Conservation (phyloP, 192 early-diverging fungal species). For the Coemansia sp. region DNA sequence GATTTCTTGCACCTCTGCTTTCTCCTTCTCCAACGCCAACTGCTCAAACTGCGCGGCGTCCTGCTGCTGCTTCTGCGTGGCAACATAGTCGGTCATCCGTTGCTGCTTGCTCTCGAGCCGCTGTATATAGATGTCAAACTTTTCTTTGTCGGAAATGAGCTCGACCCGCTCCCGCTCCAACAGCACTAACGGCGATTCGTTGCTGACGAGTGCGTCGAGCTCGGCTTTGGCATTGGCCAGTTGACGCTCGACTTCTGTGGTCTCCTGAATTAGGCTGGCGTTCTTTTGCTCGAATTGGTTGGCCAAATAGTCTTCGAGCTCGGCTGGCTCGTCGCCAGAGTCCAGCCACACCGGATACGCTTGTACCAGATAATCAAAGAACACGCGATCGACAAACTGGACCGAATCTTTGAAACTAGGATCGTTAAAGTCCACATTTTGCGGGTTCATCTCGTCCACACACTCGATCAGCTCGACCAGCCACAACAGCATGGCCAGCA, state of each 20-base stretch:
- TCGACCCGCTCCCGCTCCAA: conserved; percentile 58
- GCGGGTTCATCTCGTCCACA: conserved; percentile 57
- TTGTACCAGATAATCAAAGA: conserved; percentile 67
- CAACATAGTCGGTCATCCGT: conserved; percentile 49
- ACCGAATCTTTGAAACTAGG: conserved; percentile 47
- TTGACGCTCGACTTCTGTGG: conserved; percentile 56
- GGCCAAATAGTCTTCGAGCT: conserved; percentile 59
- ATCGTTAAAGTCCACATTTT: conserved; percentile 25
- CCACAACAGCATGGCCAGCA: conserved; percentile 73
- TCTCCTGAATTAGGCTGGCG: conserved; percentile 56
- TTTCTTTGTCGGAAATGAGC: conserved; percentile 61
- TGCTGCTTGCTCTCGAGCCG: conserved; percentile 58
- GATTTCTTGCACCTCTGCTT: conserved; percentile 57
- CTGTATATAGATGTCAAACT: conserved; percentile 57
- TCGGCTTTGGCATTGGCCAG: conserved; percentile 55
- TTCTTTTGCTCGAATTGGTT: conserved; percentile 67
- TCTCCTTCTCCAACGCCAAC: conserved; percentile 56
- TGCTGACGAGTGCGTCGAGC: conserved; percentile 33
- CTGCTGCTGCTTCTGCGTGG: conserved; percentile 33
- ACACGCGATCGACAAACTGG: conserved; percentile 66
- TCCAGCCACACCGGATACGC: conserved; percentile 67
- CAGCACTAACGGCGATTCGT: conserved; percentile 57
- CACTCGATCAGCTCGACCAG: conserved; percentile 69
- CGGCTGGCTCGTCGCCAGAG: conserved; percentile 64
- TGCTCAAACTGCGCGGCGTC: conserved; percentile 52